Evolutionary conservation across 164 flowering plant genomes (phyloP).

Genomic region (Tinospora cordifolia): DNA sequence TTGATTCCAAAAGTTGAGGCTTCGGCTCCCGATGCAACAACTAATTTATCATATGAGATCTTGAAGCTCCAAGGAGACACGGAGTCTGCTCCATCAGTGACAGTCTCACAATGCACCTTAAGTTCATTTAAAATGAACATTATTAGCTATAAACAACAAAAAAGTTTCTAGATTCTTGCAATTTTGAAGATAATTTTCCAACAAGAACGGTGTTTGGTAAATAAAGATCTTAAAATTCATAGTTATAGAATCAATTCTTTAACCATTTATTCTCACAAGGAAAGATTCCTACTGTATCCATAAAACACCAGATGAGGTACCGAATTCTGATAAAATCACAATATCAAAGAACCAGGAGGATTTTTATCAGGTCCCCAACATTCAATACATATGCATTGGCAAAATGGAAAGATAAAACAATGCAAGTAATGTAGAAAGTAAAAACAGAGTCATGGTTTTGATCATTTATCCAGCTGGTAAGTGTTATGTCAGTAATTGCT

Average conservation of each 20-base stretch:
- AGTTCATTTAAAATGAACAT: neutral
- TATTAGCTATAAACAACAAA: neutral
- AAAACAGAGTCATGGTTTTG: no score
- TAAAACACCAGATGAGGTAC: neutral
- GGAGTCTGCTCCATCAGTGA: constrained; percentile 41
- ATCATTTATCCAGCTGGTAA: no score
- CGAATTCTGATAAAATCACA: neutral
- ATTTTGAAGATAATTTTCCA: neutral
- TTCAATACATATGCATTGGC: neutral
- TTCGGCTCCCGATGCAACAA: constrained; percentile 83
- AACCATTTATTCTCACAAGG: neutral
- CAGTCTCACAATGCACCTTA: constrained; percentile 75
- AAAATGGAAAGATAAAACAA: neutral
- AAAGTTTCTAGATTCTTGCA: neutral
- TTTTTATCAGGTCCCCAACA: neutral
- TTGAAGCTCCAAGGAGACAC: constrained; percentile 67
- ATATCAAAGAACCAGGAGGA: neutral
- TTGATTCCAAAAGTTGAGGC: constrained; percentile 80
- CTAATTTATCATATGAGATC: constrained; percentile 78
- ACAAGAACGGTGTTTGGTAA: neutral
- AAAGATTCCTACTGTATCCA: no score
- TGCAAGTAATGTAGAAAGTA: no score
- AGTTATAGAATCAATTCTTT: neutral
- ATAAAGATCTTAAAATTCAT: neutral
- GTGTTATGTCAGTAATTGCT: no score